Base-by-base conservation (phyloP, 805 yeast species). In the Candida boidinii region DNA sequence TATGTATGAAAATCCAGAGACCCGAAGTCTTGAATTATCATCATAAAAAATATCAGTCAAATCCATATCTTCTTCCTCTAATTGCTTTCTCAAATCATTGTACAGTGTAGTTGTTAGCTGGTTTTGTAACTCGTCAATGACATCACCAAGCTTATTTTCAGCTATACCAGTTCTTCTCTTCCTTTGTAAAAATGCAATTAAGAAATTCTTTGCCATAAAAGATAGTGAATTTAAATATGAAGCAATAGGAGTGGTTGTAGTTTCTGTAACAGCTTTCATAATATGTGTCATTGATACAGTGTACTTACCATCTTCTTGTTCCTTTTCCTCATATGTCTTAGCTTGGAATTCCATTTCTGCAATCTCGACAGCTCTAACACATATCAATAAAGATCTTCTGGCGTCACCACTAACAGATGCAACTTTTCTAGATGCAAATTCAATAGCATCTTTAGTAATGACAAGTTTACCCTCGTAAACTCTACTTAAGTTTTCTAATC, bases 361-460 rank as follows among this genome's bases (percentile, higher is more conserved):
- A 20, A 88, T 65, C 49, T 86, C 96, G 7, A 88, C 80, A 0
- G 96, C 96, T 36, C 96, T 63, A 24, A 88, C 69, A 49, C 96
- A 82, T 17, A 92, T 82, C 36, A 81, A 81, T 35, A 92, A 62
- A 0, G 95, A 96, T 38, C 97, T 65, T 48, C 99, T 68, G 1
- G 96, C 98, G 63, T 92, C 99, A 37, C 99, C 98, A 52, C 94
- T 83, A 3, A 92, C 96, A 58, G 92, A 76, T 5, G 97, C 95
- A 28, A 92, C 94, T 54, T 87, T 88, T 56, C 96, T 70, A 2
- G 96, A 76, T 0, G 96, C 96, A 62, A 82, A 87, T 37, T 81
- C 90, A 42, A 88, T 73, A 0, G 98, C 96, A 49, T 83, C 94
- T 15, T 67, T 62, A 13, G 67, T 64, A 12, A 75, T 64, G 4